phyloP scores from a whole-genome alignment of 768 basidiomycete species.

The Boletus subcaerulescens region DNA sequence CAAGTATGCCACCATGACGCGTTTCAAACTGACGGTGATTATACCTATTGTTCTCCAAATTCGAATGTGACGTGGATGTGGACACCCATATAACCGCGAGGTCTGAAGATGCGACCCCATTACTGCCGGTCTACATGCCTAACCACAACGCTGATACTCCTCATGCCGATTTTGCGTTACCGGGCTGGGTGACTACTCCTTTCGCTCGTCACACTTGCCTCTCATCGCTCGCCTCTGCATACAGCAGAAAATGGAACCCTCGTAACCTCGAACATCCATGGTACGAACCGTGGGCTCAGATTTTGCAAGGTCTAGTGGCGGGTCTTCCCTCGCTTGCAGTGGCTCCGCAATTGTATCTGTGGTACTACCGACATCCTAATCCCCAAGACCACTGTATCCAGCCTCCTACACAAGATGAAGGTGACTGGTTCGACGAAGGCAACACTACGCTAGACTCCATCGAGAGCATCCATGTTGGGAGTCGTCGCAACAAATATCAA shows the following conservation, averaged over 20 bases:
- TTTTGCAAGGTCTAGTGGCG: not conserved
- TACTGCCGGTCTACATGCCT: not conserved
- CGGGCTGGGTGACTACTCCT: not conserved
- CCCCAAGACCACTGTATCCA: not conserved
- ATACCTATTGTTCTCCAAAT: not conserved
- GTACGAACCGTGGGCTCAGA: not conserved
- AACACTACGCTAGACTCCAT: not conserved
- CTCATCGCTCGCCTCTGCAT: not conserved
- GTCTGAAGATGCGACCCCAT: not conserved
- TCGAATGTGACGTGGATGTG: not conserved
- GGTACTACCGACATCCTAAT: not conserved
- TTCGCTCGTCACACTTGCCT: not conserved
- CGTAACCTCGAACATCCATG: not conserved
- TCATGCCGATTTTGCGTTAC: not conserved
- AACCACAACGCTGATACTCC: not conserved
- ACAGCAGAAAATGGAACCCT: not conserved
- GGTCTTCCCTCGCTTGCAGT: not conserved
- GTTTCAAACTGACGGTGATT: not conserved
- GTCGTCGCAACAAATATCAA: not conserved
- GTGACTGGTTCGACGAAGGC: not conserved
- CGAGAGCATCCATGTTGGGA: not conserved
- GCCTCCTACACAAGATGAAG: not conserved
- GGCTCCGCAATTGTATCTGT: not conserved
- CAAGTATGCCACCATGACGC: not conserved
- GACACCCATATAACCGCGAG: not conserved